Conservation (phyloP, 176 grass and related monocot species). For the barley (Hordeum vulgare) region MorexV3_pseudomolecules_assembly NC_058519.1:521110421-521110920, state of each 20-base stretch:
- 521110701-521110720: constrained; percentile 35
- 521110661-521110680: constrained; percentile 27
- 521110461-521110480: constrained; percentile 28
- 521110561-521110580: not conserved
- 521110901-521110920: not conserved
- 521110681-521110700: constrained; percentile 39
- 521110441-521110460: constrained; percentile 34
- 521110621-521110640: not conserved
- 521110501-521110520: not conserved
- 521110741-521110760: constrained; percentile 24
- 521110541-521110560: constrained; percentile 29
- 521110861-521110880: not conserved
- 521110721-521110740: constrained; percentile 51
- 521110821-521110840: not conserved
- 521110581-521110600: not conserved
- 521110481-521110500: not conserved
- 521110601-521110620: not conserved
- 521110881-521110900: not conserved
- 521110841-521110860: constrained; percentile 7
- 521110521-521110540: not conserved
- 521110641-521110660: constrained; percentile 27
- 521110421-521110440: constrained; percentile 28
- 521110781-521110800: constrained; percentile 14
- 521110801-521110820: not conserved
- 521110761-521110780: constrained; percentile 6